Percentiles rank a stretch among this genome's conserved stretches.
Evolutionary conservation across 1,284 basidiomycete genomes (phyloP).

Genomic region (Hemileia vastatrix): DNA sequence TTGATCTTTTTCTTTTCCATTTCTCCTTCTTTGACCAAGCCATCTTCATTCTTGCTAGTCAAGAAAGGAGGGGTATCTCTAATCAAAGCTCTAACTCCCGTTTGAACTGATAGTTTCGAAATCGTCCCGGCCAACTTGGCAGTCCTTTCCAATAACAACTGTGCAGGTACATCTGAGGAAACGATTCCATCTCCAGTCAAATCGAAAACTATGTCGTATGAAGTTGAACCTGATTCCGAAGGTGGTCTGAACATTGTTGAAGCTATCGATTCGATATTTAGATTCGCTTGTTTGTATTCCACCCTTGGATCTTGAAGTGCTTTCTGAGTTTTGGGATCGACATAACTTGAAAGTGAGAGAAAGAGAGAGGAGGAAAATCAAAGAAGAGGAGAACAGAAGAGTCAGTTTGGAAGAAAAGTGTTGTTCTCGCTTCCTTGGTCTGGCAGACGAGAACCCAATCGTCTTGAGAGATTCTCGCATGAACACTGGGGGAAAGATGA

Average conservation of each 20-base stretch:
- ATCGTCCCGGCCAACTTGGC: constrained; percentile 29
- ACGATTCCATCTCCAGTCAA: constrained; percentile 32
- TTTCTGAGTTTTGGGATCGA: constrained; percentile 26
- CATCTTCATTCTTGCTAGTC: constrained; percentile 28
- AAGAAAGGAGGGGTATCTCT: constrained; percentile 30
- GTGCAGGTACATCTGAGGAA: constrained; percentile 24
- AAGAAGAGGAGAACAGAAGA: too few relatives aligned
- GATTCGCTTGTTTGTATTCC: constrained; percentile 34
- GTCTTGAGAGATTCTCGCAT: too few relatives aligned
- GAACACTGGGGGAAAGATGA: too few relatives aligned
- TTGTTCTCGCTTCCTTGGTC: too few relatives aligned
- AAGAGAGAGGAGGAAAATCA: background rate
- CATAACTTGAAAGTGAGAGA: background rate
- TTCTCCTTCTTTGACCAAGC: constrained; percentile 22
- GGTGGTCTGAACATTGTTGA: constrained; percentile 26
- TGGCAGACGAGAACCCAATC: too few relatives aligned
- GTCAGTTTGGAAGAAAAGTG: too few relatives aligned
- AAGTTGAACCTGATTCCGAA: constrained; percentile 8
- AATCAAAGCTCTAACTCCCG: constrained; percentile 30
- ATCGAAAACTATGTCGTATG: constrained; percentile 33
- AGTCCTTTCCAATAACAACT: constrained; percentile 30
- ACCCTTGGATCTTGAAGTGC: constrained; percentile 30
- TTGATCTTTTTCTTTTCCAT: constrained; percentile 17
- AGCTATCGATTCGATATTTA: constrained; percentile 22
- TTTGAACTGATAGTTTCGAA: constrained; percentile 24